A percentile compares a stretch with the other conserved stretches of the same genome.
These are phyloP conservation scores for Candida dubliniensis DNA, from an alignment of 1,139 yeast species.

Conservation along the genomic window DNA sequence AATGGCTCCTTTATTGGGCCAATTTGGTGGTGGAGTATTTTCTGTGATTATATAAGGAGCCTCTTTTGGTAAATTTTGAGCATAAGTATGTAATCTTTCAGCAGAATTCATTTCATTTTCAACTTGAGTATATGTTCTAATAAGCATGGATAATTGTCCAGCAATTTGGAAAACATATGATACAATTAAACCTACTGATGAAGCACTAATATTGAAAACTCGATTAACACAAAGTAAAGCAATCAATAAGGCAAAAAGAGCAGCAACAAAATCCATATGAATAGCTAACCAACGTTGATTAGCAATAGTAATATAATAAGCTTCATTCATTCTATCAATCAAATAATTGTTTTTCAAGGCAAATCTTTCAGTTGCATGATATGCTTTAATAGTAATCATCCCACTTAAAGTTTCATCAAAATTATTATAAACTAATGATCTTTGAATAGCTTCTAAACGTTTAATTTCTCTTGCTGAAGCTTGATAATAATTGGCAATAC, in stretches of 20 bases:
- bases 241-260: conserved; percentile 47
- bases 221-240: conserved; percentile 65
- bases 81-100: conserved; percentile 75
- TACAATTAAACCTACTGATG: conserved; percentile 71
- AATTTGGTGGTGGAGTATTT: conserved; percentile 51
- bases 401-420: conserved; percentile 79
- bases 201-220: conserved; percentile 60
- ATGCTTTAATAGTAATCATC: conserved; percentile 68
- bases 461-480: conserved; percentile 79
- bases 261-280: conserved; percentile 59
- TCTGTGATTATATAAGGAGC: conserved; percentile 50
- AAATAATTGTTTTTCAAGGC: conserved; percentile 47
- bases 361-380: conserved; percentile 51
- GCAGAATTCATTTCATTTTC: conserved; percentile 86
- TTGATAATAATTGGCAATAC: conserved; percentile 53
- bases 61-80: conserved; percentile 45
- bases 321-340: conserved; percentile 70
- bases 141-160: conserved; percentile 48
- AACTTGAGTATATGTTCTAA: conserved; percentile 63
- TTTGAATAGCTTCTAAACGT: conserved; percentile 72
- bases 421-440: conserved; percentile 76
- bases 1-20: conserved; percentile 54
- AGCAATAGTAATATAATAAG: conserved; percentile 65
- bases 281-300: conserved; percentile 83
- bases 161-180: conserved; percentile 59